Percentiles rank a stretch among this genome's conserved stretches.
Conservation (phyloP, 495 filamentous ascomycete genomes). For the Penicillium bialowiezense region DNA sequence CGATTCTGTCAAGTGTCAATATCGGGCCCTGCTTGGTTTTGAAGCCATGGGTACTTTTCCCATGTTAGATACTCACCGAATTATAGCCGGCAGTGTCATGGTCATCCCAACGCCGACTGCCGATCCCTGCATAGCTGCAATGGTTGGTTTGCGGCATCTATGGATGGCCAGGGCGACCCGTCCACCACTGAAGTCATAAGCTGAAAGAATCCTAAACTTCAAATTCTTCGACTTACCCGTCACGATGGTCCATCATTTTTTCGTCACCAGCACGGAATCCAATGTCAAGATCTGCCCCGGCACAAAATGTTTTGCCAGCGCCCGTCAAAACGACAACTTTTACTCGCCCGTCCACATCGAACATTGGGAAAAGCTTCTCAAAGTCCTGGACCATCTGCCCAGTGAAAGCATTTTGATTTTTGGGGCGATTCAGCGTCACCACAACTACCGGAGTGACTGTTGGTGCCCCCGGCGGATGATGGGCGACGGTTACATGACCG, state of each 20-base stretch:
- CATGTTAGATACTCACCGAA: conserved; percentile 31
- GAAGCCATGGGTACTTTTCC: no score
- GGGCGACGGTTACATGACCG: conserved; percentile 50
- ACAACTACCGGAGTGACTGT: conserved; percentile 54
- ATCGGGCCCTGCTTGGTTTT: no score
- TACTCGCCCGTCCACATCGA: conserved; percentile 56
- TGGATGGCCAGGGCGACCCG: conserved; percentile 57
- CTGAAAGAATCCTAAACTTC: no score
- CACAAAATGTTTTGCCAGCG: conserved; percentile 60
- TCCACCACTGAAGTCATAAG: conserved; percentile 25
- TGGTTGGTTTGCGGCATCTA: conserved; percentile 60
- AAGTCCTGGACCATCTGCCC: conserved; percentile 52
- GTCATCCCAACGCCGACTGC: conserved; percentile 68
- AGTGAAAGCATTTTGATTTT: conserved; percentile 64
- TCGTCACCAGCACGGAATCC: conserved; percentile 36
- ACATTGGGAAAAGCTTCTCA: conserved; percentile 49
- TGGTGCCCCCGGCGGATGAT: conserved; percentile 47
- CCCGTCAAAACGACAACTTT: conserved; percentile 59
- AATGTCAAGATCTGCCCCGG: conserved; percentile 62
- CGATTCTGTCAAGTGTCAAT: conserved; percentile 37
- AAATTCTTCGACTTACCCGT: conserved; percentile 42
- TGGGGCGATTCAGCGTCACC: conserved; percentile 55
- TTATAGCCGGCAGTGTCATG: conserved; percentile 60
- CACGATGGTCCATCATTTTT: conserved; percentile 40
- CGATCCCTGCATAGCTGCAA: conserved; percentile 62